Conservation (phyloP, 208 protist genomes). For the Acanthamoeba healyi region DNA sequence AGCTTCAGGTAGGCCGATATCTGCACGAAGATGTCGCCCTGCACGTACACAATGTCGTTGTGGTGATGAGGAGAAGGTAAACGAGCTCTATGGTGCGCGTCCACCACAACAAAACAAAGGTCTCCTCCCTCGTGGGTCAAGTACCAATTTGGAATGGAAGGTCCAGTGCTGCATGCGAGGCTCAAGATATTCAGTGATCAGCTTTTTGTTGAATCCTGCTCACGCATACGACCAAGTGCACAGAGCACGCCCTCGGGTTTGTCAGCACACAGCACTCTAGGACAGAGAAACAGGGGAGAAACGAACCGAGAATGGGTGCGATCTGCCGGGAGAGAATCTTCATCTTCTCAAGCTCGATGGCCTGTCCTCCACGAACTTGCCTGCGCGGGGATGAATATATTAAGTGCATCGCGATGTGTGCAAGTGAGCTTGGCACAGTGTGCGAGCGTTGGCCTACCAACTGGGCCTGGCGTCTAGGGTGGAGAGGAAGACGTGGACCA, state of each 20-base stretch:
- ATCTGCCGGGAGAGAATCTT: conserved; percentile 3
- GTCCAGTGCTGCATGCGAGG: background rate
- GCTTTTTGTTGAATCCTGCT: conserved; percentile 26
- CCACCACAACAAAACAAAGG: background rate
- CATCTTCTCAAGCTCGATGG: background rate
- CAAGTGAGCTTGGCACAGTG: too few species aligned
- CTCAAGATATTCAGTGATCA: background rate
- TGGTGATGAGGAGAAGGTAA: too few species aligned
- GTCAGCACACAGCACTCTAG: too few species aligned
- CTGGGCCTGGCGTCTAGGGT: background rate
- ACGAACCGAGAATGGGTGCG: background rate
- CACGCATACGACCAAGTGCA: too few species aligned
- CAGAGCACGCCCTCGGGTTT: too few species aligned
- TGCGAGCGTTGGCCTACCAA: too few species aligned
- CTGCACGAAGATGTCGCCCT: conserved; percentile 26
- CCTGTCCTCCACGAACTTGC: background rate
- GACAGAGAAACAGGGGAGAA: background rate
- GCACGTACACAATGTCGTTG: background rate
- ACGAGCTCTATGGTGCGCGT: too few species aligned
- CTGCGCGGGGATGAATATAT: too few species aligned
- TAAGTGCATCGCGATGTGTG: too few species aligned
- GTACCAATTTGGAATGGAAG: conserved; percentile 9
- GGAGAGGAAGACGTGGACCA: conserved; percentile 25
- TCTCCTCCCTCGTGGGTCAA: too few species aligned
- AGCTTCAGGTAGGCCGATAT: conserved; percentile 19